Conservation (phyloP, 2,329 filamentous ascomycete genomes). For the Balansia obtecta region DNA sequence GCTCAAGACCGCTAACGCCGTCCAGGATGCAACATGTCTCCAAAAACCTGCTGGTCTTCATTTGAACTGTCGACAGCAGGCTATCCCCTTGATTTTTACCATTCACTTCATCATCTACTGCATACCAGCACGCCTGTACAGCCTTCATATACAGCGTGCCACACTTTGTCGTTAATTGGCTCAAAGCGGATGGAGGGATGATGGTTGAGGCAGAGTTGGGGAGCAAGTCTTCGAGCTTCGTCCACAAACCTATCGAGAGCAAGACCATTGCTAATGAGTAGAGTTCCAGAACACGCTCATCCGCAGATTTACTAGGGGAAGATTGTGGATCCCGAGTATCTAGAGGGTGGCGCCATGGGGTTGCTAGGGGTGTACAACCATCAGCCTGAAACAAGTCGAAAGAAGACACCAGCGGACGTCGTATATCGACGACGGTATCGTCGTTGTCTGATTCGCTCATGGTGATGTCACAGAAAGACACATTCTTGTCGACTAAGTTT, state of each 20-base stretch:
- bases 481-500: conserved; percentile 53
- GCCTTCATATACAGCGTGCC: conserved; percentile 66
- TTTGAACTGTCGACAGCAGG: conserved; percentile 40
- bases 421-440: conserved; percentile 44
- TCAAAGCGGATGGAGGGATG: conserved; percentile 48
- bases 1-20: conserved; percentile 42
- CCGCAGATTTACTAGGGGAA: conserved; percentile 36
- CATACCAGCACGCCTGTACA: conserved; percentile 57
- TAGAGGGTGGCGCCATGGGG: conserved; percentile 47
- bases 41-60: conserved; percentile 42
- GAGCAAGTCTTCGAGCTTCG: conserved; percentile 44
- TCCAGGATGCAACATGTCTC: conserved; percentile 50
- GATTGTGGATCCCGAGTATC: conserved; percentile 40
- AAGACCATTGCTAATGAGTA: conserved; percentile 64
- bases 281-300: conserved; percentile 51
- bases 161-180: conserved; percentile 53
- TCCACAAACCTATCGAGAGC: conserved; percentile 66
- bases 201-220: conserved; percentile 30
- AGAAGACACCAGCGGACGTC: conserved; percentile 57
- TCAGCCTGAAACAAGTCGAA: conserved; percentile 55
- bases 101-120: conserved; percentile 50
- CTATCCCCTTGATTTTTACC: conserved; percentile 35
- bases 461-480: conserved; percentile 48
- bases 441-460: conserved; percentile 28
- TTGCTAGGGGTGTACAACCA: conserved; percentile 7